phyloP scores from a whole-genome alignment of 768 basidiomycete genomes.

The Pholiota microspora region DNA sequence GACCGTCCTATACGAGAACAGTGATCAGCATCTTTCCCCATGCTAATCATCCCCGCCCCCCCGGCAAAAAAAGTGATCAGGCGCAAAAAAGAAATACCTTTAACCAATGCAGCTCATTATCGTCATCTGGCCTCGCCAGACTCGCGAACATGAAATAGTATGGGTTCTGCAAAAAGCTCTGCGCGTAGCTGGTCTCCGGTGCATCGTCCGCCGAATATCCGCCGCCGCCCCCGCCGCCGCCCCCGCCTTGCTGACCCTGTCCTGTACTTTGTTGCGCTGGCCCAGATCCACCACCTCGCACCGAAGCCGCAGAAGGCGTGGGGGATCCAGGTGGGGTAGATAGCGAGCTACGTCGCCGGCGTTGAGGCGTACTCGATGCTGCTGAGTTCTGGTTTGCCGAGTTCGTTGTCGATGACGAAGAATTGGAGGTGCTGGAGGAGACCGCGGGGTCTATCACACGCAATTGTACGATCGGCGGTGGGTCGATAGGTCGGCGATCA shows the following conservation, averaged over 20 bases:
- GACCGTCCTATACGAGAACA: slow-evolving; percentile 60
- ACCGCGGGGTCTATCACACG: slow-evolving; percentile 69
- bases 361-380: slow-evolving; percentile 18
- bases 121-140: slow-evolving; percentile 85
- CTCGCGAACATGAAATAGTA: slow-evolving; percentile 97
- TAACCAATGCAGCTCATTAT: slow-evolving; percentile 83
- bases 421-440: slow-evolving; percentile 5
- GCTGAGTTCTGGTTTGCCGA: slow-evolving; percentile 17
- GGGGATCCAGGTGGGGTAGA: slow-evolving; percentile 5
- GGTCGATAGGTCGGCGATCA: slow-evolving; percentile 95
- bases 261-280: neutral
- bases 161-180: slow-evolving; percentile 81
- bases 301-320: neutral
- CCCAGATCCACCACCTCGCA: neutral
- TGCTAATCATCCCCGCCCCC: neutral
- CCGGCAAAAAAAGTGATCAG: neutral
- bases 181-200: slow-evolving; percentile 39
- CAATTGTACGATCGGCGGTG: slow-evolving; percentile 94
- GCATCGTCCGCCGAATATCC: neutral
- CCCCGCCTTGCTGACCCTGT: neutral
- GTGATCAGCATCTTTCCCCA: neutral
- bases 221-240: slow-evolving; percentile 1
- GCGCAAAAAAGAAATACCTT: slow-evolving; percentile 40
- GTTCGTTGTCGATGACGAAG: neutral
- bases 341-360: slow-evolving; percentile 5